These are phyloP conservation scores for Artomyces pyxidatus DNA, from an alignment of 768 basidiomycete species.

Conservation along the genomic window DNA sequence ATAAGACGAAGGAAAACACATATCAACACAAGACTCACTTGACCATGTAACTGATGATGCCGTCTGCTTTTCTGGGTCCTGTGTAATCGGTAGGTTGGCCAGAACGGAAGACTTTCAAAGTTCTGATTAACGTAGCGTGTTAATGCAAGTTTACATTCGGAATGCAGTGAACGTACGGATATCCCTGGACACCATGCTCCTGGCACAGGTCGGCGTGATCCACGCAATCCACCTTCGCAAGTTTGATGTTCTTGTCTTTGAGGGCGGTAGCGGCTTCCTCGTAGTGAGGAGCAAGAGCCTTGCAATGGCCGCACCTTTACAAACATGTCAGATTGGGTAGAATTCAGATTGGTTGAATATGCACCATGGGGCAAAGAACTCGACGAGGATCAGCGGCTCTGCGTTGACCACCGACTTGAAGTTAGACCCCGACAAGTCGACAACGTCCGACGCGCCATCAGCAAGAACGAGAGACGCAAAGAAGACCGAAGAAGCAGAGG, in stretches of 20 bases:
- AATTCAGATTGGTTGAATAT: slow-evolving; percentile 11
- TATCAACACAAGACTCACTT: slow-evolving; percentile 61
- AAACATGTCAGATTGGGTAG: background rate
- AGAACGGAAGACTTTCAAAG: slow-evolving; percentile 85
- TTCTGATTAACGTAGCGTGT: no score
- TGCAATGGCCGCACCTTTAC: slow-evolving; percentile 89
- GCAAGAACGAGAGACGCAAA: slow-evolving; percentile 46
- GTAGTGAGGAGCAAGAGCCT: slow-evolving; percentile 89
- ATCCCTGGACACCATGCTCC: slow-evolving; percentile 80
- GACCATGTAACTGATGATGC: slow-evolving; percentile 93
- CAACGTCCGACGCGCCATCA: slow-evolving; percentile 67
- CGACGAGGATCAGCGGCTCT: slow-evolving; percentile 78
- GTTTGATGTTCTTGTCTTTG: slow-evolving; percentile 81
- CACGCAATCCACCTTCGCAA: slow-evolving; percentile 97
- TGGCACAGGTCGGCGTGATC: slow-evolving; percentile 90
- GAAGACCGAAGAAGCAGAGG: slow-evolving; percentile 44
- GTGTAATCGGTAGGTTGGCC: slow-evolving; percentile 74
- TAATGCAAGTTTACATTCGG: no score
- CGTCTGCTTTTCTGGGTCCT: slow-evolving; percentile 90
- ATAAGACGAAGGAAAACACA: background rate
- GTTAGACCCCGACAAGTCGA: slow-evolving; percentile 59
- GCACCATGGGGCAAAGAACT: slow-evolving; percentile 96
- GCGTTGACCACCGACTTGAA: slow-evolving; percentile 60
- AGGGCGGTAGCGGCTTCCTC: slow-evolving; percentile 90
- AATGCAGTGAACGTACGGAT: slow-evolving; percentile 58